Percentiles rank a stretch among this genome's conserved stretches.
These are phyloP conservation scores for Paraconiothyrium brasiliense DNA, from an alignment of 2,329 filamentous ascomycete genomes.

Conservation along the genomic window DNA sequence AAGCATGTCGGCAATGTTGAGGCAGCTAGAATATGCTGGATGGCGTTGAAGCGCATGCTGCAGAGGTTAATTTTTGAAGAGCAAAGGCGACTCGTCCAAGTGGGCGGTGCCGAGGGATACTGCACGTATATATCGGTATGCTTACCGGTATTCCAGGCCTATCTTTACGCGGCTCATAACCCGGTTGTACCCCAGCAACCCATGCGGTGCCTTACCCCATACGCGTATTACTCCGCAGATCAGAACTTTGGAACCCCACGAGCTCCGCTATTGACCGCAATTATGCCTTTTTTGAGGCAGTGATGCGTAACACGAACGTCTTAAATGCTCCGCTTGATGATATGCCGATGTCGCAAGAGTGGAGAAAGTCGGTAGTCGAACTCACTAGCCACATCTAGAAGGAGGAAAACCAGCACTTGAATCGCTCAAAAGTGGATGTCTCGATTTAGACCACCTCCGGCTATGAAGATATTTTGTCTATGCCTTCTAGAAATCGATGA, in stretches of 20 bases:
- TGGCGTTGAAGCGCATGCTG: neutral
- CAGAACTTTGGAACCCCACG: neutral
- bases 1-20: neutral
- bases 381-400: neutral
- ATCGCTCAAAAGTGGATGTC: neutral
- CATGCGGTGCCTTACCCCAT: neutral
- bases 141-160: neutral
- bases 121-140: neutral
- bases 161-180: neutral
- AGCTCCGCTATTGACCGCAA: constrained; percentile 1
- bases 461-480: neutral
- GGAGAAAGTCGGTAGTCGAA: neutral
- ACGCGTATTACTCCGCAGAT: neutral
- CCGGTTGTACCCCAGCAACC: neutral
- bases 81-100: no score
- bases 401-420: neutral
- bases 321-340: neutral
- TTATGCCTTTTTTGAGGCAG: neutral
- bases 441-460: neutral
- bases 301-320: neutral
- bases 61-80: neutral
- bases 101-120: neutral
- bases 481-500: neutral
- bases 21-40: neutral
- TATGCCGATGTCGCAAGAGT: neutral